phyloP scores from a whole-genome alignment of 2,329 filamentous ascomycete species.

The Venturia oleaginea region DNA sequence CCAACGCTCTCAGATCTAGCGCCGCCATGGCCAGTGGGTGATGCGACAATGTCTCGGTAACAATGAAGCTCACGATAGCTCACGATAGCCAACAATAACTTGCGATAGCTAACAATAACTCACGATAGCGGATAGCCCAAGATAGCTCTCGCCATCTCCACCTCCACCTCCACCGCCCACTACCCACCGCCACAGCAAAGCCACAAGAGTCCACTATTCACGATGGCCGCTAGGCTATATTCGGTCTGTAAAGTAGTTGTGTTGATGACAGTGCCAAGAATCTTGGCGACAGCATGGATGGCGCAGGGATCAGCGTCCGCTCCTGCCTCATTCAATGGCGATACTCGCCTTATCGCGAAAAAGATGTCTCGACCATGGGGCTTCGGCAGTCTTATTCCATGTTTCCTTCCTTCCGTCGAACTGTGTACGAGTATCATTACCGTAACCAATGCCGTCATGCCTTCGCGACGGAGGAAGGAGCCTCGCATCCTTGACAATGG shows the following conservation, averaged over 20 bases:
- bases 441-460: background rate
- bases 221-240: background rate
- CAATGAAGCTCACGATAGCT: background rate
- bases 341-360: background rate
- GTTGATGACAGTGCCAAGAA: no score
- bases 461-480: background rate
- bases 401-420: background rate
- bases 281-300: no score
- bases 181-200: background rate
- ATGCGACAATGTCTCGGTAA: background rate
- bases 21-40: background rate
- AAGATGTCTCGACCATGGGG: background rate
- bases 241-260: no score
- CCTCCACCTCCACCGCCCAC: no score
- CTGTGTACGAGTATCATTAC: no score
- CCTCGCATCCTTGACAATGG: background rate
- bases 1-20: constrained; percentile 1
- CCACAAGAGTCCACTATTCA: background rate
- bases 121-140: no score
- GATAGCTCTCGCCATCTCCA: no score
- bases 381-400: background rate
- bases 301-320: background rate
- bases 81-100: background rate
- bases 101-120: background rate
- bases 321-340: background rate